Evolutionary conservation across 2,329 filamentous ascomycete species (phyloP).

Genomic region (Trichoderma oligosporum): DNA sequence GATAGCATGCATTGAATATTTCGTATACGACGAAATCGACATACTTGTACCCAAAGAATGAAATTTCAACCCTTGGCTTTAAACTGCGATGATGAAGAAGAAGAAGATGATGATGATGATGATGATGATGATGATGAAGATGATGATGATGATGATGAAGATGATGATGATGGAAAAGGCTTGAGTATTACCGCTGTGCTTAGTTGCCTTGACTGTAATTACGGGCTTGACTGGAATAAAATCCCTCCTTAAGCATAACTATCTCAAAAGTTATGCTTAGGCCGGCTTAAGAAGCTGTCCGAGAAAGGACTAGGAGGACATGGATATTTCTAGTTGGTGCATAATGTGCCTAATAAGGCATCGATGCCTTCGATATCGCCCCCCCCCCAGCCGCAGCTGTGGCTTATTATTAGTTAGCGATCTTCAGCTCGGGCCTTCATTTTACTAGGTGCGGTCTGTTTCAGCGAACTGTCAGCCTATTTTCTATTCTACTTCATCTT

Average conservation of each 20-base stretch:
- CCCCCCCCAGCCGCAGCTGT: conserved; percentile 11
- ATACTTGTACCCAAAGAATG: no score
- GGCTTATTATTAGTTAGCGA: conserved; percentile 11
- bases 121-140: no score
- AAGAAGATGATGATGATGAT: no score
- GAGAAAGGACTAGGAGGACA: neutral
- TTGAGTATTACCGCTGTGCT: no score
- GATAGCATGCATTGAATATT: neutral
- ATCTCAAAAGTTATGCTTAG: neutral
- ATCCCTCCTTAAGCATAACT: neutral
- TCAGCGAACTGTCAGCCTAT: conserved; percentile 9
- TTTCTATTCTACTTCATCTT: neutral
- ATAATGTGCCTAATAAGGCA: conserved; percentile 7
- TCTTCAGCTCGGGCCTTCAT: conserved; percentile 3
- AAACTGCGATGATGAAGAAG: no score
- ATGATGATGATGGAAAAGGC: no score
- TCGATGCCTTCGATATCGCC: neutral
- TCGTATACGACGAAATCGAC: no score
- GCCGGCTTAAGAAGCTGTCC: neutral
- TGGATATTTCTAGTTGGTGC: neutral
- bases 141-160: no score
- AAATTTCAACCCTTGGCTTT: no score
- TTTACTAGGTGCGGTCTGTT: neutral
- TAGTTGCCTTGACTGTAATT: no score
- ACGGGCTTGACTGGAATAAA: no score